Evolutionary conservation across 2,329 filamentous ascomycete genomes (phyloP), one percentile per base, ranked within the genome.

Genomic region (Byssochlamys sp.): DNA sequence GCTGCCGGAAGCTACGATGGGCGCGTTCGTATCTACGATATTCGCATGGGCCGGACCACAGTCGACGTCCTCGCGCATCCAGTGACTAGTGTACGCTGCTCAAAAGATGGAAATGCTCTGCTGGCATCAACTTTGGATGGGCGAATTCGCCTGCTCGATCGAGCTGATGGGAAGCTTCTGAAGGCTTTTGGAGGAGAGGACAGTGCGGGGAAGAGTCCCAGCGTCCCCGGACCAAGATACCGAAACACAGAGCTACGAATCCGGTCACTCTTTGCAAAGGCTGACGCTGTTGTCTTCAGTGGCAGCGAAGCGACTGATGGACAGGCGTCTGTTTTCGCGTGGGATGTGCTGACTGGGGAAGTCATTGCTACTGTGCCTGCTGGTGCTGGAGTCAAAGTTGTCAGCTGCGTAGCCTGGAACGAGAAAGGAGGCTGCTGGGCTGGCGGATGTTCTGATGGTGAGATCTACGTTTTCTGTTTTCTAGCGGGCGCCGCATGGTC

Each of bases 1-100:
- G 73, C 90, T 1, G 81, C 83, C 1, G 90, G 87, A 0, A 91
- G 89, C 70, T 89, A 96, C 57, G 92, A 97, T 73, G 91, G 91
- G 2, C 80, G 88, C 58, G 83, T 95, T 0, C 79, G 92, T 56
- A 80, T 80, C 59, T 96, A 97, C 74, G 92, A 97, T 75, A 75
- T 95, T 48, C 81, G 90, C 56, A 88, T 84, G 79, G 91, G 91
- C 0, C 79, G 78, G 55, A 80, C 85, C 53, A 82, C 84, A 3
- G 84, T 83, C 1, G 90, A 95, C 73, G 84, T 90, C 1, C 75
- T 94, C 26, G 73, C 71, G 48, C 75, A 78, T 59, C 77, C 82
- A 2, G 88, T 96, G n/a, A 95, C 90, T 6, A 91, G 86, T 71
- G 70, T 96, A 57, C 77, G 76, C 49, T 76, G 89, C 54, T 88